Conservation (phyloP, 371 early-diverging fungal genomes). For the Umbelopsis sp. region DNA sequence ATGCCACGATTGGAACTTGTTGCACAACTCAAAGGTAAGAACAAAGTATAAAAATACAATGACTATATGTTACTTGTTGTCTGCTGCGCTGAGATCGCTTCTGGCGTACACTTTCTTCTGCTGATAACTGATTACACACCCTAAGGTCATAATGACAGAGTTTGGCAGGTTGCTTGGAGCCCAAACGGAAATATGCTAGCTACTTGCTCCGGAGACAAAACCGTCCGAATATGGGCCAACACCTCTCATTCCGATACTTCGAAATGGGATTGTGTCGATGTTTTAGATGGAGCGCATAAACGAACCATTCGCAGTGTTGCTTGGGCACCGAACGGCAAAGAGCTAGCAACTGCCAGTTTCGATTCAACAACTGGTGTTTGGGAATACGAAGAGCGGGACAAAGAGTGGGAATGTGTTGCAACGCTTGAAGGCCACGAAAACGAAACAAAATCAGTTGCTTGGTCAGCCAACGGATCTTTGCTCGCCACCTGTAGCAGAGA, state of each 20-base stretch:
- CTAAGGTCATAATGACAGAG: constrained; percentile 86
- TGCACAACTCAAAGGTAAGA: constrained; percentile 33
- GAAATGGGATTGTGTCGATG: constrained; percentile 77
- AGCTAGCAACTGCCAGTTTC: constrained; percentile 90
- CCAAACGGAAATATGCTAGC: constrained; percentile 75
- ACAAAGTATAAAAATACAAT: too few species aligned
- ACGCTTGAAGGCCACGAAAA: constrained; percentile 98
- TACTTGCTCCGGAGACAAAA: constrained; percentile 87
- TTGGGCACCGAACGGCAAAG: constrained; percentile 78
- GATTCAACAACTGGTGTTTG: constrained; percentile 94
- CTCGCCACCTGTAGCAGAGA: constrained; percentile 94
- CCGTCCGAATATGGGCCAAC: constrained; percentile 83
- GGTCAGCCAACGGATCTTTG: constrained; percentile 80
- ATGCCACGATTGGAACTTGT: constrained; percentile 32
- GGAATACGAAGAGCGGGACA: constrained; percentile 62
- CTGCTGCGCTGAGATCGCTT: background rate
- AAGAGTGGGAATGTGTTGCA: constrained; percentile 88
- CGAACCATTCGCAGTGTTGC: constrained; percentile 90
- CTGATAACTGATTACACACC: background rate
- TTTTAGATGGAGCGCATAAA: constrained; percentile 86
- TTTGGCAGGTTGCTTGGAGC: constrained; percentile 94
- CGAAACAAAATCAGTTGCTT: constrained; percentile 93
- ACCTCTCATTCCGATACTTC: constrained; percentile 39
- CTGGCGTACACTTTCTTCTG: background rate
- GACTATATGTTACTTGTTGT: too few species aligned